Conservation (phyloP, 2,329 filamentous ascomycete species). For the Alternaria viburni region DNA sequence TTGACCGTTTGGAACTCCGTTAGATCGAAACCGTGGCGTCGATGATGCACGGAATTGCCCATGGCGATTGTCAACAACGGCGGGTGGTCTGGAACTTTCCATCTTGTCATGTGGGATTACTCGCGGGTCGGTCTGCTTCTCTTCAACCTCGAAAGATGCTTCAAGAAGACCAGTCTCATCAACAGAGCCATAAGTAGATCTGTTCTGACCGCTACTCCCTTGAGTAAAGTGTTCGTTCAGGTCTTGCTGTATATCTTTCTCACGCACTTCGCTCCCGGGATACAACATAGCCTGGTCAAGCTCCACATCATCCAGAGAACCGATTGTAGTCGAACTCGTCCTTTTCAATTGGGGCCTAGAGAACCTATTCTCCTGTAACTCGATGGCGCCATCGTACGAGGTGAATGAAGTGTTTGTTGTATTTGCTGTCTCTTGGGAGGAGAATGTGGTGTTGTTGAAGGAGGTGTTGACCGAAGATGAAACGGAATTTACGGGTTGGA, state of each 20-base stretch:
- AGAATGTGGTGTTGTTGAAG: conserved; percentile 27
- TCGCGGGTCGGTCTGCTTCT: not conserved
- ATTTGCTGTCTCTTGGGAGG: conserved; percentile 30
- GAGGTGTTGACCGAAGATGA: conserved; percentile 30
- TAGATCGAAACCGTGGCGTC: not conserved
- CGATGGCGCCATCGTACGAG: conserved; percentile 8
- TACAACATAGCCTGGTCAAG: conserved; percentile 9
- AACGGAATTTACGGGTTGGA: conserved; percentile 13
- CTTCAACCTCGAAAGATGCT: conserved; percentile 21
- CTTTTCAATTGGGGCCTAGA: conserved; percentile 12
- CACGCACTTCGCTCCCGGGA: conserved; percentile 6
- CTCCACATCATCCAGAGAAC: conserved; percentile 26
- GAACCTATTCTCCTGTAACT: not conserved
- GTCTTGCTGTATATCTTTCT: conserved; percentile 5
- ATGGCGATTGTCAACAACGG: not conserved
- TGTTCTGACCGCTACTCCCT: conserved; percentile 22
- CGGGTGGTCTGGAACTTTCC: not conserved
- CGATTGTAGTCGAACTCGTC: conserved; percentile 28
- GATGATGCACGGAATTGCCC: not conserved
- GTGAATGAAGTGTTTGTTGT: conserved; percentile 37
- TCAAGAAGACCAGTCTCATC: conserved; percentile 28
- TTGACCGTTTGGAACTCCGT: not conserved
- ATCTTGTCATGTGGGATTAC: not conserved
- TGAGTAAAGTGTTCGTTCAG: conserved; percentile 11
- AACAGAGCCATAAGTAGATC: conserved; percentile 35